phyloP scores from a whole-genome alignment of 768 basidiomycete genomes.

The Baorangia bicolor region DNA sequence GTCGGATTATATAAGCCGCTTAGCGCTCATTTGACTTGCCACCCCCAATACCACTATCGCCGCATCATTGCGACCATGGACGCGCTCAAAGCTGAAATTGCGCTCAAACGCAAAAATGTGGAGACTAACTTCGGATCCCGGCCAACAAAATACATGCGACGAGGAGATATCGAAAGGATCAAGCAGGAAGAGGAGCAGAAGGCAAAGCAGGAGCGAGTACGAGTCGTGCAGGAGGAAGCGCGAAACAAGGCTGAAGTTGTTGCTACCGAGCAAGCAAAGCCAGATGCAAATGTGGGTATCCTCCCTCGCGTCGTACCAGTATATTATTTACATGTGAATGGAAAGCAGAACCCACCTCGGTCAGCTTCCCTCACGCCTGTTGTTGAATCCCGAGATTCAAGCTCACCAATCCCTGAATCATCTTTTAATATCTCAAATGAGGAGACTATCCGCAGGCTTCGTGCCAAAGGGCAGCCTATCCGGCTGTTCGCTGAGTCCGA shows the following conservation, averaged over 20 bases:
- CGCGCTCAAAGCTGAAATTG: conserved; percentile 86
- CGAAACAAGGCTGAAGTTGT: conserved; percentile 12
- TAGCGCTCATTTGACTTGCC: neutral
- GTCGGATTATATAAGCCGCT: conserved; percentile 32
- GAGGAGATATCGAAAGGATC: conserved; percentile 83
- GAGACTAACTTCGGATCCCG: conserved; percentile 45
- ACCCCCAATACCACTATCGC: neutral
- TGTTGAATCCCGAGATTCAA: conserved; percentile 34
- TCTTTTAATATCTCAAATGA: conserved; percentile 90
- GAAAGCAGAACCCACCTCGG: conserved; percentile 47
- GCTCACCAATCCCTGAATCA: conserved; percentile 39
- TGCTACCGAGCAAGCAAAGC: conserved; percentile 25
- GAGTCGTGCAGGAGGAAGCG: conserved; percentile 32
- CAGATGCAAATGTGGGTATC: conserved; percentile 44
- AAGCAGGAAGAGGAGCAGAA: conserved; percentile 46
- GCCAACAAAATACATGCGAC: conserved; percentile 84
- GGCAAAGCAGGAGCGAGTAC: conserved; percentile 30
- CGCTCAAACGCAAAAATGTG: conserved; percentile 79
- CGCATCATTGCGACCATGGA: conserved; percentile 56
- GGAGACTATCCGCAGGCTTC: conserved; percentile 85
- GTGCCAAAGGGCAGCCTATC: conserved; percentile 91
- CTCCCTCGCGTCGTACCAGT: neutral
- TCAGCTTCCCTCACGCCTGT: conserved; percentile 42
- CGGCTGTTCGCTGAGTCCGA: conserved; percentile 94
- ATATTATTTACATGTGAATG: conserved; percentile 39